Percentiles rank a stretch among this genome's conserved stretches.
These are phyloP conservation scores for Aspergillus costaricaensis DNA, from an alignment of 2,329 filamentous ascomycete species.

Conservation along the genomic window DNA sequence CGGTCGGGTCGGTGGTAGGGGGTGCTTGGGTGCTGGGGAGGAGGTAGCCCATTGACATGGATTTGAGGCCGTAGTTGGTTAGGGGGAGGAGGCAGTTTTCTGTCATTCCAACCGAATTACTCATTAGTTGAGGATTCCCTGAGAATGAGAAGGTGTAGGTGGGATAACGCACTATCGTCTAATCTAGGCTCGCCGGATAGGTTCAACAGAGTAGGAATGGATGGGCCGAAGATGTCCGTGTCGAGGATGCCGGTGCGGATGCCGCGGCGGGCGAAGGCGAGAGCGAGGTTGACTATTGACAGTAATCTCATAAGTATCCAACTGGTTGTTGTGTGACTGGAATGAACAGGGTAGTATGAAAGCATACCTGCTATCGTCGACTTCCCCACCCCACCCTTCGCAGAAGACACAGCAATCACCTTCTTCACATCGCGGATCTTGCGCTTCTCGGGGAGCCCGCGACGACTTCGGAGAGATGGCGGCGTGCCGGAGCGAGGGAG, in stretches of 20 bases:
- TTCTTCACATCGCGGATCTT: constrained; percentile 83
- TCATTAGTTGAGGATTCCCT: background rate
- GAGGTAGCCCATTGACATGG: constrained; percentile 86
- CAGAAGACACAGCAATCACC: constrained; percentile 94
- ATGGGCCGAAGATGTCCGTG: constrained; percentile 95
- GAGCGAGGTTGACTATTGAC: constrained; percentile 69
- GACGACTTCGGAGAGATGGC: constrained; percentile 69
- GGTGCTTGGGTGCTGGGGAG: constrained; percentile 12
- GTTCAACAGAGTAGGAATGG: constrained; percentile 85
- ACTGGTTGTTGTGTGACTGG: no score
- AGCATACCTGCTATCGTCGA: constrained; percentile 79
- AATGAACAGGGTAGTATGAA: background rate
- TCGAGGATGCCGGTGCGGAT: constrained; percentile 86
- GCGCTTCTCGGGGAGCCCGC: constrained; percentile 77
- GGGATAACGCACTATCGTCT: constrained; percentile 63
- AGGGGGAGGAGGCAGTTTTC: constrained; percentile 71
- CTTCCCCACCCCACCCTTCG: constrained; percentile 97
- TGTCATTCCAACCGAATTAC: constrained; percentile 13
- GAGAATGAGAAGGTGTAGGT: background rate
- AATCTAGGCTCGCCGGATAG: constrained; percentile 76
- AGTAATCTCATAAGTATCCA: background rate
- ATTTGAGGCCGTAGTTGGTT: constrained; percentile 92
- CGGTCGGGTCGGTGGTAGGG: constrained; percentile 30
- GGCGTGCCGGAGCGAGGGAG: constrained; percentile 74
- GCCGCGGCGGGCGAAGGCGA: constrained; percentile 80